Evolutionary conservation across 768 basidiomycete genomes (phyloP), one percentile per base, ranked within the genome.

Genomic region (Suillus paluster): DNA sequence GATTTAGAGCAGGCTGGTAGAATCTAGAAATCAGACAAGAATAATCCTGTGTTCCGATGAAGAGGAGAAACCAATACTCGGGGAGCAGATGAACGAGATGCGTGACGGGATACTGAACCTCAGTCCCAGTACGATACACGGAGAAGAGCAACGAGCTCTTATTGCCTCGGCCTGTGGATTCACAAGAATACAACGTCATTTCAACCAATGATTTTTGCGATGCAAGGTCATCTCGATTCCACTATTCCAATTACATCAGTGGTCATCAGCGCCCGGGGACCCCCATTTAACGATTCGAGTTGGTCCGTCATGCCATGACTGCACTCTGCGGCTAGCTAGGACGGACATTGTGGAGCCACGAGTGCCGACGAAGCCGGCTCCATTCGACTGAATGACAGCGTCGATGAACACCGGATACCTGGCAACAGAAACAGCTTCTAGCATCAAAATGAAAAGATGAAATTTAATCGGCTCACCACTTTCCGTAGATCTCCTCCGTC

Each of bases 331-430:
- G 19, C 79, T 79, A 12, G 90, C 88, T 30, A 92, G 66, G 52
- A 83, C 75, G 4, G 87, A 86, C 84, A 91, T 90, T 5, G 91
- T 92, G 36, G 89, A 91, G 46, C 79, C 68, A 66, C 88, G 83
- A 2, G 89, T 91, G 11, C 90, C 91, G 17, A 93, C 84, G 68
- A 92, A 88, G 2, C 89, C 91, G 9, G 79, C 70, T 23, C 86
- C 90, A 44, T 75, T 76, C 0, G 88, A 88, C 68, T 92, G 91
- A 59, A 91, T 83, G 11, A 84, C 86, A 3, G 89, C 88, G 68
- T 92, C 90, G 58, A 92, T 81, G 54, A 92, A 74, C 19, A 89
- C 76, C 14, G 89, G 87, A 72, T 90, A 87, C 88, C 89, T 89
- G 64, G 25, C 23, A 54, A 58, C n/a, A 39, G 30, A 11, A 36